phyloP scores from a whole-genome alignment of 1,139 yeast species.

The Martiniozyma asiatica region DNA sequence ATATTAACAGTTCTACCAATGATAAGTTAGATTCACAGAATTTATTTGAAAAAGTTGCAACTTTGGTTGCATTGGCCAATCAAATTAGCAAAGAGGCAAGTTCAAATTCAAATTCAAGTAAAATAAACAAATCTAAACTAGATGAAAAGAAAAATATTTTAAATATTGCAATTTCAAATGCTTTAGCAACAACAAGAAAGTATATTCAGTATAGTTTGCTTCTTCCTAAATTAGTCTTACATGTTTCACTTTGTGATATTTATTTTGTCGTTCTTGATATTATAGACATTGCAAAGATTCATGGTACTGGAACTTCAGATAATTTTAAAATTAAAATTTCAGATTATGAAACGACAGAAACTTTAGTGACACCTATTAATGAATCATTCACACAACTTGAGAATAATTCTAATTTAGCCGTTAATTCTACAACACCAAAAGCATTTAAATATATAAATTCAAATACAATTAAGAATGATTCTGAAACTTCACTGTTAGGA shows the following conservation, averaged over 20 bases:
- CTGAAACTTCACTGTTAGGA: no score
- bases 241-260: slow-evolving; percentile 70
- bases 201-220: slow-evolving; percentile 51
- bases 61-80: slow-evolving; percentile 36
- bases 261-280: slow-evolving; percentile 65
- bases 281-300: slow-evolving; percentile 42
- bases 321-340: not conserved
- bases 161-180: slow-evolving; percentile 66
- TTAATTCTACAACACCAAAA: slow-evolving; percentile 4
- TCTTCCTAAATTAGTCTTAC: slow-evolving; percentile 62
- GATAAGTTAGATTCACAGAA: slow-evolving; percentile 26
- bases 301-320: slow-evolving; percentile 3
- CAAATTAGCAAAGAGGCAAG: slow-evolving; percentile 25
- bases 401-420: not conserved
- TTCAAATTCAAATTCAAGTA: slow-evolving; percentile 24
- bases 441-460: slow-evolving; percentile 1
- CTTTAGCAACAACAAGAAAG: slow-evolving; percentile 70
- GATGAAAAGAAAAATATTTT: slow-evolving; percentile 11
- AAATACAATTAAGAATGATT: not conserved
- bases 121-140: slow-evolving; percentile 9
- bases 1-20: slow-evolving; percentile 21
- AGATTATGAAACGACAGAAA: not conserved
- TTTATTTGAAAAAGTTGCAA: slow-evolving; percentile 45
- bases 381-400: not conserved
- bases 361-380: not conserved